These are phyloP conservation scores for Xylariaceae sp. DNA, from an alignment of 2,329 filamentous ascomycete genomes.

Conservation along the genomic window DNA sequence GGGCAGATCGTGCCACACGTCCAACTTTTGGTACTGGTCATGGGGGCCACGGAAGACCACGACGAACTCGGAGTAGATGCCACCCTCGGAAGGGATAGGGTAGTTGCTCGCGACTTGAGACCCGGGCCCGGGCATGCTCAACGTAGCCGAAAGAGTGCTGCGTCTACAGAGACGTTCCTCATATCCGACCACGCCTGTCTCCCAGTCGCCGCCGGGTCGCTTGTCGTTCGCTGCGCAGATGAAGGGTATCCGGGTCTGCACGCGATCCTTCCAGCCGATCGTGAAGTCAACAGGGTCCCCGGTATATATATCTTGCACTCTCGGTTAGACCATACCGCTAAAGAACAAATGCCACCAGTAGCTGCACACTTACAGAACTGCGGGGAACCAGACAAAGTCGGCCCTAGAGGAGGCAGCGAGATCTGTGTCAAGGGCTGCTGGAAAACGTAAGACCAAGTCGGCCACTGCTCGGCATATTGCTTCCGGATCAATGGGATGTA, in stretches of 20 bases:
- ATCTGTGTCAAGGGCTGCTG: slow-evolving; percentile 45
- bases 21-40: slow-evolving; percentile 55
- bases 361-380: slow-evolving; percentile 36
- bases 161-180: slow-evolving; percentile 70
- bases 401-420: slow-evolving; percentile 32
- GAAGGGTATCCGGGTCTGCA: slow-evolving; percentile 50
- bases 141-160: slow-evolving; percentile 65
- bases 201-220: slow-evolving; percentile 74
- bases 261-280: slow-evolving; percentile 49
- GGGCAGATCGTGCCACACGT: slow-evolving; percentile 55
- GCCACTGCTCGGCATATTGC: slow-evolving; percentile 49
- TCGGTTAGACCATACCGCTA: slow-evolving; percentile 15
- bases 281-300: slow-evolving; percentile 58
- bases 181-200: slow-evolving; percentile 55
- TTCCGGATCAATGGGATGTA: slow-evolving; percentile 61
- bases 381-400: slow-evolving; percentile 35
- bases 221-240: slow-evolving; percentile 73
- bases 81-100: slow-evolving; percentile 64
- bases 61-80: slow-evolving; percentile 64
- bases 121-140: slow-evolving; percentile 54
- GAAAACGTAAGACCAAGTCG: slow-evolving; percentile 55
- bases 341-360: slow-evolving; percentile 1
- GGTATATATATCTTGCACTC: slow-evolving; percentile 40
- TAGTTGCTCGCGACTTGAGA: slow-evolving; percentile 51
- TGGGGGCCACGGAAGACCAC: slow-evolving; percentile 69